phyloP scores from a whole-genome alignment of 2,329 filamentous ascomycete species.

The Trichoderma harzianum region DNA sequence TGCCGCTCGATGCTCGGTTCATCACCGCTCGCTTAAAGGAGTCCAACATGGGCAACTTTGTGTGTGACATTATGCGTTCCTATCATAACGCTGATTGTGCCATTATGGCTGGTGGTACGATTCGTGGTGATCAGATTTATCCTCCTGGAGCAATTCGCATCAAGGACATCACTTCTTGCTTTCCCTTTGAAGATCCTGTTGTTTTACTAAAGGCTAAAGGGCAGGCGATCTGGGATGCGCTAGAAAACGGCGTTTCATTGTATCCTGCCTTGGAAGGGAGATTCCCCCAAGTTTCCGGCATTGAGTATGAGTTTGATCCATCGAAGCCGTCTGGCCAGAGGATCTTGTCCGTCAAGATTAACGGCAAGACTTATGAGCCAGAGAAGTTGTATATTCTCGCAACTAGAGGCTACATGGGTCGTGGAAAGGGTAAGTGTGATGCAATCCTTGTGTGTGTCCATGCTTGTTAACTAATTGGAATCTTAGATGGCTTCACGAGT shows the following conservation, averaged over 20 bases:
- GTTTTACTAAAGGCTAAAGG: conserved; percentile 73
- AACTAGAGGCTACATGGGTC: conserved; percentile 84
- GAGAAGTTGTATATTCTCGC: conserved; percentile 67
- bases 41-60: conserved; percentile 85
- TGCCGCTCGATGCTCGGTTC: conserved; percentile 81
- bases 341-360: conserved; percentile 60
- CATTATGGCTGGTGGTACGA: conserved; percentile 81
- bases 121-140: conserved; percentile 85
- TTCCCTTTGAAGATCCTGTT: conserved; percentile 88
- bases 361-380: conserved; percentile 57
- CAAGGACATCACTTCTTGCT: conserved; percentile 83
- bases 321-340: conserved; percentile 57
- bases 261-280: conserved; percentile 81
- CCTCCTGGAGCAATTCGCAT: conserved; percentile 73
- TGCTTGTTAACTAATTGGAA: conserved; percentile 19
- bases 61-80: conserved; percentile 85
- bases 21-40: conserved; percentile 73
- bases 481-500: conserved; percentile 67
- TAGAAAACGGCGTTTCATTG: conserved; percentile 78
- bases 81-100: conserved; percentile 79
- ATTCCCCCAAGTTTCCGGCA: conserved; percentile 85
- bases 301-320: conserved; percentile 70
- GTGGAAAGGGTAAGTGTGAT: conserved; percentile 59
- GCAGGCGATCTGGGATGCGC: conserved; percentile 68
- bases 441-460: neutral